These are phyloP conservation scores for Boletus subcaerulescens DNA, from an alignment of 768 basidiomycete genomes.

Conservation along the genomic window DNA sequence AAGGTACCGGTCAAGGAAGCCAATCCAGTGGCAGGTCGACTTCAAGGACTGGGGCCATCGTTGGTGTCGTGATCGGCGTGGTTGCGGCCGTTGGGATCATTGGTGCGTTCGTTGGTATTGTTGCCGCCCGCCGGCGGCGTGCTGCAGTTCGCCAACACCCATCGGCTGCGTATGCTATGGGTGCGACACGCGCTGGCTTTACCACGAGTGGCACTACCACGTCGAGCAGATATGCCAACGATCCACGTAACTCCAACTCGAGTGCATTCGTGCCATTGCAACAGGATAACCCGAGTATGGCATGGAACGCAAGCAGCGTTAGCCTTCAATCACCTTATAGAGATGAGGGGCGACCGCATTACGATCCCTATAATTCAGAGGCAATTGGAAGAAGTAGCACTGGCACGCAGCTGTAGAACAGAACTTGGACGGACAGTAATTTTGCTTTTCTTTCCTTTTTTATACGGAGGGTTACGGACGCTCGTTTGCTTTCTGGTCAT, in stretches of 20 bases:
- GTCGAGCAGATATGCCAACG: constrained; percentile 22
- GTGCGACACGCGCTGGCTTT: constrained; percentile 29
- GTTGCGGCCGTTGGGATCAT: constrained; percentile 30
- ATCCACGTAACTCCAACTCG: constrained; percentile 52
- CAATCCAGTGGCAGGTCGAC: constrained; percentile 20
- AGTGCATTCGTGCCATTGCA: constrained; percentile 72
- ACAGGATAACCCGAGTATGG: constrained; percentile 54
- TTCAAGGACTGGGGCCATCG: constrained; percentile 22
- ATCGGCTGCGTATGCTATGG: constrained; percentile 39
- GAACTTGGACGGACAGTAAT: background rate
- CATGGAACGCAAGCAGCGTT: constrained; percentile 55
- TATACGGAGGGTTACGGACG: constrained; percentile 7
- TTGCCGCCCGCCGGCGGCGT: constrained; percentile 50
- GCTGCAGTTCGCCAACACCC: constrained; percentile 32
- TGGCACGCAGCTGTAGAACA: constrained; percentile 24
- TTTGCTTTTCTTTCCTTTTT: background rate
- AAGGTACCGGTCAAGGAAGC: constrained; percentile 28
- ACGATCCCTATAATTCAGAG: constrained; percentile 28
- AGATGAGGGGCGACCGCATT: constrained; percentile 26
- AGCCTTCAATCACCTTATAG: constrained; percentile 43
- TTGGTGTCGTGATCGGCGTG: constrained; percentile 31
- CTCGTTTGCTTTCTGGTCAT: background rate
- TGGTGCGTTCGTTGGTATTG: constrained; percentile 42
- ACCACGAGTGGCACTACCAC: constrained; percentile 21
- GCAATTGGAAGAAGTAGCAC: constrained; percentile 25